A percentile compares a stretch with the other conserved stretches of the same genome.
Evolutionary conservation across 2,329 filamentous ascomycete species (phyloP).

Genomic region (Aureobasidium leucospermi): DNA sequence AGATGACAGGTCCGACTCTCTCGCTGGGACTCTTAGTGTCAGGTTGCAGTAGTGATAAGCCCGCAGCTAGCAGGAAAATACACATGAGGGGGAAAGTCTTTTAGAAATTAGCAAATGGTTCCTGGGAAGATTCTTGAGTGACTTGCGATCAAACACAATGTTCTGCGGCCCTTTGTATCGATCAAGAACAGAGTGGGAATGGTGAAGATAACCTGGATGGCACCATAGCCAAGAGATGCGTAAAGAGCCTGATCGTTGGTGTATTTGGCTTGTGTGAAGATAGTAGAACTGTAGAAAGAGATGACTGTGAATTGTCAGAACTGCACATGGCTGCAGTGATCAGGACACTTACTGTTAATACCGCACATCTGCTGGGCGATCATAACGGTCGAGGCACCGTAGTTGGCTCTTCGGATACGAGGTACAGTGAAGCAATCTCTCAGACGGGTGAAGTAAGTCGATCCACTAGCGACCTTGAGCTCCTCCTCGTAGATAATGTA

Average conservation of each 20-base stretch:
- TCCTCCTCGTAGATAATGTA: constrained; percentile 15
- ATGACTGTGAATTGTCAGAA: too few species aligned
- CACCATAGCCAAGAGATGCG: constrained; percentile 38
- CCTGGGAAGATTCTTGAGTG: not conserved
- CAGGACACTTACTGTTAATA: constrained; percentile 13
- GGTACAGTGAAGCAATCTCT: constrained; percentile 44
- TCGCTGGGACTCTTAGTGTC: constrained; percentile 18
- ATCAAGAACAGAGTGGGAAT: constrained; percentile 41
- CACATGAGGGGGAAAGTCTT: constrained; percentile 42
- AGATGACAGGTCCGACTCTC: constrained; percentile 32
- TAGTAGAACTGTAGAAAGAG: constrained; percentile 30
- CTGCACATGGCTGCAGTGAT: too few species aligned
- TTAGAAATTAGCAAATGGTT: constrained; percentile 15
- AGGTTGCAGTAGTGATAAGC: constrained; percentile 34
- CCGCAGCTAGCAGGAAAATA: constrained; percentile 43
- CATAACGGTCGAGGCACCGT: constrained; percentile 23
- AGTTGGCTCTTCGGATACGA: constrained; percentile 36
- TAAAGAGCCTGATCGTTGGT: constrained; percentile 29
- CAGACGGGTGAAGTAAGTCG: constrained; percentile 34
- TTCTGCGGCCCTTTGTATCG: constrained; percentile 38
- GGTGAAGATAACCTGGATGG: constrained; percentile 40
- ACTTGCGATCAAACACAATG: constrained; percentile 24
- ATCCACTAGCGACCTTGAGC: constrained; percentile 24
- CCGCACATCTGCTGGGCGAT: constrained; percentile 16
- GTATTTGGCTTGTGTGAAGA: constrained; percentile 32